These are phyloP conservation scores for Wickerhamiella sorbophila DNA, from an alignment of 805 yeast genomes.

Conservation along the genomic window DNA sequence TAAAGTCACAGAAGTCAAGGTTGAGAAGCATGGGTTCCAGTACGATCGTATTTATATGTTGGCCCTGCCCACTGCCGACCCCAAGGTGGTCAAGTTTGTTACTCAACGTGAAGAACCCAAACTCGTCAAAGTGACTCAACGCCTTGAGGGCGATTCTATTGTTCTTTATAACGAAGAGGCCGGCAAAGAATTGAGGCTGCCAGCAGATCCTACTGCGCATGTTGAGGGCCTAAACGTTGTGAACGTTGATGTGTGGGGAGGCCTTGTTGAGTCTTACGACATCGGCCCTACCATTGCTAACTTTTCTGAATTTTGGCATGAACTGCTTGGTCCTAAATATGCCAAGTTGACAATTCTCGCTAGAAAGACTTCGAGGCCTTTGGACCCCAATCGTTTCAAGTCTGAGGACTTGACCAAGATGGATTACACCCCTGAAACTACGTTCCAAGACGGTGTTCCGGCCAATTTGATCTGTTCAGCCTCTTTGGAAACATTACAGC, in stretches of 20 bases:
- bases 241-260: constrained; percentile 20
- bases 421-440: constrained; percentile 5
- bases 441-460: constrained; percentile 24
- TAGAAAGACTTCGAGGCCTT: constrained; percentile 16
- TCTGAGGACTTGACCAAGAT: background rate
- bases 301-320: constrained; percentile 5
- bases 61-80: constrained; percentile 9
- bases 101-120: constrained; percentile 23
- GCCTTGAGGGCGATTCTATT: constrained; percentile 12
- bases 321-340: constrained; percentile 6
- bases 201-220: constrained; percentile 9
- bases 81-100: constrained; percentile 13
- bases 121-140: constrained; percentile 17
- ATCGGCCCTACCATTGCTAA: constrained; percentile 13
- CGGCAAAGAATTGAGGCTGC: constrained; percentile 9
- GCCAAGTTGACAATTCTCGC: constrained; percentile 14
- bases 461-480: constrained; percentile 20
- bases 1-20: constrained; percentile 14
- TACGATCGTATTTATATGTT: constrained; percentile 24
- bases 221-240: constrained; percentile 3
- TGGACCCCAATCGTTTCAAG: constrained; percentile 7
- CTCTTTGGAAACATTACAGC: constrained; percentile 17
- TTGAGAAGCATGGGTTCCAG: constrained; percentile 22
- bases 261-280: constrained; percentile 16
- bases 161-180: constrained; percentile 11